phyloP scores from a whole-genome alignment of 1,284 basidiomycete species.

The Neolentinus lepideus region DNA sequence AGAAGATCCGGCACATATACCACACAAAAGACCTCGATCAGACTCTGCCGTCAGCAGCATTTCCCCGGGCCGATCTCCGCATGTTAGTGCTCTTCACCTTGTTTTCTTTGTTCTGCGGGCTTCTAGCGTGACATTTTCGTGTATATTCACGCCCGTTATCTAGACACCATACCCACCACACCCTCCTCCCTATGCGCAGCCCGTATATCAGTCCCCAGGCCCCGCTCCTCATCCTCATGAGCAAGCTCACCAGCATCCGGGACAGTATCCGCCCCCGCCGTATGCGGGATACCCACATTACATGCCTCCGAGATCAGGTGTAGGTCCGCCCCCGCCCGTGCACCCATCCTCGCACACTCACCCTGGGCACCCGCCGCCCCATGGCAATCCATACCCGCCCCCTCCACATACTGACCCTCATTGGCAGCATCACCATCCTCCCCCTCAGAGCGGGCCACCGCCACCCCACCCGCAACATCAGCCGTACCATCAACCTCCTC shows the following conservation, averaged over 20 bases:
- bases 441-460: constrained; percentile 9
- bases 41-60: constrained; percentile 17
- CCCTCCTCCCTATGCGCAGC: constrained; percentile 2
- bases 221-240: constrained; percentile 5
- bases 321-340: background rate
- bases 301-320: background rate
- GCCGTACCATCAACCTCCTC: constrained; percentile 15
- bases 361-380: background rate
- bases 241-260: constrained; percentile 3
- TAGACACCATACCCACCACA: constrained; percentile 20
- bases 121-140: constrained; percentile 16
- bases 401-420: constrained; percentile 2
- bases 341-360: constrained; percentile 1
- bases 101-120: constrained; percentile 14
- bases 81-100: constrained; percentile 21
- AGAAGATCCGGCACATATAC: constrained; percentile 12
- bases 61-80: constrained; percentile 27
- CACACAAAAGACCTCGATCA: constrained; percentile 22
- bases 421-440: constrained; percentile 4
- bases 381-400: constrained; percentile 1
- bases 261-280: background rate
- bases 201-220: background rate
- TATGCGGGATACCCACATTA: background rate
- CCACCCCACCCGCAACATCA: constrained; percentile 11
- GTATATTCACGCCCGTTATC: constrained; percentile 9